phyloP scores from a whole-genome alignment of 139 green algal species.

The Chlorella vulgaris region DNA sequence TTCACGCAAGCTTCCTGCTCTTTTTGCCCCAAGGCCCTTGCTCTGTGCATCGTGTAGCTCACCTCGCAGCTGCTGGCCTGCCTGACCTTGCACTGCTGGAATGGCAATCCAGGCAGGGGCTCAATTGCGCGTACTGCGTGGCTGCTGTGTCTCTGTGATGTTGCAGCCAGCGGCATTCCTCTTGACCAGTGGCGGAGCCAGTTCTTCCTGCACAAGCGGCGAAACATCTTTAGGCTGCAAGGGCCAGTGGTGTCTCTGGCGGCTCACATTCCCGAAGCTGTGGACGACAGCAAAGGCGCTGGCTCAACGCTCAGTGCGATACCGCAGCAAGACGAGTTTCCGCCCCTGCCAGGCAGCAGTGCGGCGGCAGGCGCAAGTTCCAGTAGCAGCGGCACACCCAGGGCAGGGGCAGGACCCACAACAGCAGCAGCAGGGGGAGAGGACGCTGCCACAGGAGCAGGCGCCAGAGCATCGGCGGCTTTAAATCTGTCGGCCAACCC shows the following conservation, averaged over 20 bases:
- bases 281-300: background rate
- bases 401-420: background rate
- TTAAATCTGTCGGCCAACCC: background rate
- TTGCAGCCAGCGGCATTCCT: slow-evolving; percentile 20
- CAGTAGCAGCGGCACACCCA: background rate
- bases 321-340: background rate
- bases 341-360: slow-evolving; percentile 8
- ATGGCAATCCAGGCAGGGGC: too few relatives aligned
- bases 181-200: slow-evolving; percentile 25
- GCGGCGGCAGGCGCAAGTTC: background rate
- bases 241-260: slow-evolving; percentile 14
- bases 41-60: too few relatives aligned
- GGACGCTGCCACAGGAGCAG: background rate
- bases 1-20: background rate
- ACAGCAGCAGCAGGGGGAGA: background rate
- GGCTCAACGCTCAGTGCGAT: background rate
- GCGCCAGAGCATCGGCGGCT: background rate
- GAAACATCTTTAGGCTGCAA: slow-evolving; percentile 38
- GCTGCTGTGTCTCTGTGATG: background rate
- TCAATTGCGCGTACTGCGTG: background rate
- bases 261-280: background rate
- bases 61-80: too few relatives aligned
- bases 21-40: too few relatives aligned
- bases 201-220: slow-evolving; percentile 35
- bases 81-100: too few relatives aligned